Evolutionary conservation across 129 eudicot species (phyloP), one percentile per base, ranked within the genome.

Genomic region (Flaveria ramosissima): DNA sequence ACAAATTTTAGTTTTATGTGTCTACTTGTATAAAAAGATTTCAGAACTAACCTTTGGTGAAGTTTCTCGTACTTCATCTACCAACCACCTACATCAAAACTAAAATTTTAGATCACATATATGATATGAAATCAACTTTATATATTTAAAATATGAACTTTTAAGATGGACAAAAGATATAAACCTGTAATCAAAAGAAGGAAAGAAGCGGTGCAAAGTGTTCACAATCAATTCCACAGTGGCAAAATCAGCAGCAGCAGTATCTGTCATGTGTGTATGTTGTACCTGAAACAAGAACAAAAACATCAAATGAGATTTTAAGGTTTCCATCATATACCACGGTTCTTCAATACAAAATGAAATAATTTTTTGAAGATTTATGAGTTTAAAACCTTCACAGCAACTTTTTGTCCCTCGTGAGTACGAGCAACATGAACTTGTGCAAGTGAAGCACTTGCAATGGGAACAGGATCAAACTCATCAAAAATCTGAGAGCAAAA

Each of bases 381-480:
- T 16, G 57, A 73, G 27, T 30, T 26, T 53, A n/a, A 53, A 53
- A 93, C 97, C 98, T 93, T 93, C 70, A 93, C 98, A 68, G 97
- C 98, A 83, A 93, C 97, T 86, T 89, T 90, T 81, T 90, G 80
- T 71, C 98, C 98, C 73, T 89, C 88, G 21, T 78, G 91, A 61
- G 92, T 86, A 53, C 82, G 89, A 51, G 98, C 97, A 81, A 86
- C 85, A 82, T 93, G 98, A 83, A 93, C 98, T 79, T 93, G 98
- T 26, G 98, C 98, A 75, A 93, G 90, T 57, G 98, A 93, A 77
- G 97, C 98, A 89, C 98, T 93, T 83, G 98, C 98, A 67, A 93
- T 85, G 15, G 98, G 98, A 64, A 84, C 90, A 60, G 96, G 96
- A 83, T 93, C 92, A 71, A 93, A 93, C 72, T 91, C 95, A 10